These are phyloP conservation scores for Alternaria sp. DNA, from an alignment of 2,329 filamentous ascomycete species.

Conservation along the genomic window DNA sequence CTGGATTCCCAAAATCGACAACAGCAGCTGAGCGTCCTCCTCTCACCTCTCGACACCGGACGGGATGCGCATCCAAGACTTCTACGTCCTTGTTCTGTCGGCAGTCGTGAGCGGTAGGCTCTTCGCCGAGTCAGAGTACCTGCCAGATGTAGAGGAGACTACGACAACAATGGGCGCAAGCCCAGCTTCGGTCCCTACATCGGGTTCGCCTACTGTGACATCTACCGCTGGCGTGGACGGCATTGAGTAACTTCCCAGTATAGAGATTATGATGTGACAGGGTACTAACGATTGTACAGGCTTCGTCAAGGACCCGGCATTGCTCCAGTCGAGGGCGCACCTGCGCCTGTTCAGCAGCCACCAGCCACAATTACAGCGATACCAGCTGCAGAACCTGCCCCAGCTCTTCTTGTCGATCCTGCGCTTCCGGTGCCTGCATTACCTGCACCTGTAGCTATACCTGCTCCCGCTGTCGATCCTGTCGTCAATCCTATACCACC, in stretches of 20 bases:
- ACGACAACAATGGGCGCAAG: constrained; percentile 3
- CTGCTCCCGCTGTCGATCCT: not conserved
- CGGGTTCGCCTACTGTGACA: not conserved
- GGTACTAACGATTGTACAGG: constrained; percentile 10
- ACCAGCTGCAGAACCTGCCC: not conserved
- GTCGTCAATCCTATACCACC: constrained; percentile 6
- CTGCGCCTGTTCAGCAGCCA: constrained; percentile 5
- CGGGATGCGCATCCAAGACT: not conserved
- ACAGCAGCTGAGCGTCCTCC: not conserved
- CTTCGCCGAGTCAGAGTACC: not conserved
- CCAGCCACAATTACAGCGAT: not conserved
- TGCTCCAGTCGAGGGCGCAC: not conserved
- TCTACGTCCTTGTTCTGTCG: not conserved
- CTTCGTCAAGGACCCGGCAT: constrained; percentile 19
- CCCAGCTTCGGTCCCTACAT: constrained; percentile 6
- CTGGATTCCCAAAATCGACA: not conserved
- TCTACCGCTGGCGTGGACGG: not conserved
- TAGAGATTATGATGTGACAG: not conserved
- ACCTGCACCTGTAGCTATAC: not conserved
- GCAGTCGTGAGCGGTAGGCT: not conserved
- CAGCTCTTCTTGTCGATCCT: not conserved
- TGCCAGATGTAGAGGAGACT: not conserved
- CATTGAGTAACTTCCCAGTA: not conserved
- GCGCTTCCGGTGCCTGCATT: not conserved
- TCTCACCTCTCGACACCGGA: too few species aligned